A percentile compares a stretch with the other conserved stretches of the same genome.
These are phyloP conservation scores for Neofusicoccum ribis DNA, from an alignment of 2,329 filamentous ascomycete species.

Conservation along the genomic window DNA sequence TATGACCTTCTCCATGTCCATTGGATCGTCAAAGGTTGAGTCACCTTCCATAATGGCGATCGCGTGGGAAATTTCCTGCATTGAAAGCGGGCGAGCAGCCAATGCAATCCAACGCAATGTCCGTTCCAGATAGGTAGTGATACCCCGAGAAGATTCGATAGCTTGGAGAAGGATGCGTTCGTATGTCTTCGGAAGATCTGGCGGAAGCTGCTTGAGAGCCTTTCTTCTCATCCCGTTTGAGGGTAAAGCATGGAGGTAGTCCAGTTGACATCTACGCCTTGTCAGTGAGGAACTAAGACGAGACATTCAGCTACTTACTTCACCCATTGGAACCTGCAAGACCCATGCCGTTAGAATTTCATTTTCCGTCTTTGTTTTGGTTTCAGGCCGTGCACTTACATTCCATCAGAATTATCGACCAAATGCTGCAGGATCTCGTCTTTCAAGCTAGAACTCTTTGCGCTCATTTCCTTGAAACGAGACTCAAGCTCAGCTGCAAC, in stretches of 20 bases:
- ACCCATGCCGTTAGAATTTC: not conserved
- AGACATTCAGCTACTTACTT: not conserved
- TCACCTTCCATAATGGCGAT: not conserved
- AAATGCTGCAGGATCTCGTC: not conserved
- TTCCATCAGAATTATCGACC: not conserved
- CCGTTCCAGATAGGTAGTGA: not conserved
- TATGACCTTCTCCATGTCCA: not conserved
- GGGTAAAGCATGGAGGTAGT: not conserved
- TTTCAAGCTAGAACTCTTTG: not conserved
- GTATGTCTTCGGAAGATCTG: not conserved
- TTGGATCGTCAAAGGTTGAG: not conserved
- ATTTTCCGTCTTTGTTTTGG: too few relatives aligned
- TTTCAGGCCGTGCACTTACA: not conserved
- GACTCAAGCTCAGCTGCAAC: not conserved
- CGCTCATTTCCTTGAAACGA: not conserved
- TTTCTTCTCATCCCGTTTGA: not conserved
- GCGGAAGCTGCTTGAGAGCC: not conserved
- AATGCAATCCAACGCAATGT: not conserved
- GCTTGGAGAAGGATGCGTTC: not conserved
- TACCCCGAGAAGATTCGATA: not conserved
- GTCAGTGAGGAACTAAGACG: too few relatives aligned
- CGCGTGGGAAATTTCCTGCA: not conserved
- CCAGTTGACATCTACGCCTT: not conserved
- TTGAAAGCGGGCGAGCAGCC: not conserved
- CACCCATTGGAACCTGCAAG: conserved; percentile 4